Percentiles rank a stretch among this genome's conserved stretches.
Conservation (phyloP, 2,329 filamentous ascomycete species). For the Aspergillus japonicus region DNA sequence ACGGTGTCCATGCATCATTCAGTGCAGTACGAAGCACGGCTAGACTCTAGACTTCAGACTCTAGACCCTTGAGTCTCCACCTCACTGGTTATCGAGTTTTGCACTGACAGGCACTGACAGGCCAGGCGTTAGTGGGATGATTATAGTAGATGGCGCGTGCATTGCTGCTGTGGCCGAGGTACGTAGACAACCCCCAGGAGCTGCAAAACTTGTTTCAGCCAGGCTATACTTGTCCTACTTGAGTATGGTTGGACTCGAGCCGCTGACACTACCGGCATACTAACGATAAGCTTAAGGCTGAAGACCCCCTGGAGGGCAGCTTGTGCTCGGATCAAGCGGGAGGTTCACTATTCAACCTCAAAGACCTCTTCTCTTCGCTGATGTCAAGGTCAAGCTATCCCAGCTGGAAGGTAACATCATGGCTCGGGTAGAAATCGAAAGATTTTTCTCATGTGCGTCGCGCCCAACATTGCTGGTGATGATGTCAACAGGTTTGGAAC, state of each 20-base stretch:
- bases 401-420: background rate
- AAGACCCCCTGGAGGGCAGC: background rate
- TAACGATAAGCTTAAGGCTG: conserved; percentile 7
- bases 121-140: background rate
- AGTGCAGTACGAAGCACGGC: background rate
- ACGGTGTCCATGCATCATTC: background rate
- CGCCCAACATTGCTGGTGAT: background rate
- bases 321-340: background rate
- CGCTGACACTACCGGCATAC: conserved; percentile 1
- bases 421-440: background rate
- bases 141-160: background rate
- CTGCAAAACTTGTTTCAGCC: conserved; percentile 2
- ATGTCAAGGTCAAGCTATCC: background rate
- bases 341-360: background rate
- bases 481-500: background rate
- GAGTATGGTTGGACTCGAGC: background rate
- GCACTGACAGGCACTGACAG: background rate
- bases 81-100: too few species aligned
- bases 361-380: background rate
- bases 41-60: too few species aligned
- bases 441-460: background rate
- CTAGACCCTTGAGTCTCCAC: too few species aligned
- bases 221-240: background rate
- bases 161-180: background rate
- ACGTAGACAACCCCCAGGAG: background rate